Conservation (phyloP, 1,139 yeast species). For the Debaryomyces robertsiae region DNA sequence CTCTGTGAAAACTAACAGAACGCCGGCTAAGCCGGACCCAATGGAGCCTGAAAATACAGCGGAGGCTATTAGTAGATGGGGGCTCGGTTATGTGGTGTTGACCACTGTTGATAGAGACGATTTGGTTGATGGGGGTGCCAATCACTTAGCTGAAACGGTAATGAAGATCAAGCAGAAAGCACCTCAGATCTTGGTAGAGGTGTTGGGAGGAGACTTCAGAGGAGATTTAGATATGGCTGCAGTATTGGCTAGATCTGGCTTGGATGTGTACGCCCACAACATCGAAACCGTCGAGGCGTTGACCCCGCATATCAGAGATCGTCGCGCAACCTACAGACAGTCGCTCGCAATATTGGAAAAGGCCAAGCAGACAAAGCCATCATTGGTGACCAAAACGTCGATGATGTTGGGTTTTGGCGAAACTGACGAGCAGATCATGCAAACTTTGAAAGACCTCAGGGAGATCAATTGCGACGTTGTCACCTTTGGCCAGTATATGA, state of each 20-base stretch:
- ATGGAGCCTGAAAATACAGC: slow-evolving; percentile 98
- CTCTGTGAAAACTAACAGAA: slow-evolving; percentile 89
- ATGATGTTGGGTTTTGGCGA: slow-evolving; percentile 98
- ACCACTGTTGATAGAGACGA: slow-evolving; percentile 99
- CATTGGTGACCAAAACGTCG: slow-evolving; percentile 87
- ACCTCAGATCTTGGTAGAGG: slow-evolving; percentile 90
- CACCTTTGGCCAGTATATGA: slow-evolving; percentile 98
- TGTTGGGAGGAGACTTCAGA: slow-evolving; percentile 91
- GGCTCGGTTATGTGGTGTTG: slow-evolving; percentile 93
- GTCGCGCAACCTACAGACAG: slow-evolving; percentile 94
- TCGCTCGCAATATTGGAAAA: slow-evolving; percentile 73
- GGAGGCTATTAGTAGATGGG: slow-evolving; percentile 97
- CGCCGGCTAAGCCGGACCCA: slow-evolving; percentile 89
- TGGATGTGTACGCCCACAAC: slow-evolving; percentile 97
- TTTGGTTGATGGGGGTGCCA: slow-evolving; percentile 87
- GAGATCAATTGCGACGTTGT: slow-evolving; percentile 85
- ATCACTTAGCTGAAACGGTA: slow-evolving; percentile 89
- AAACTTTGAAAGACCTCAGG: slow-evolving; percentile 75
- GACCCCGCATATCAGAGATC: slow-evolving; percentile 94
- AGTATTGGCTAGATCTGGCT: slow-evolving; percentile 78
- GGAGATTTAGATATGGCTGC: slow-evolving; percentile 85
- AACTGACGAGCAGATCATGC: slow-evolving; percentile 82
- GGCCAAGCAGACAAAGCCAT: slow-evolving; percentile 78
- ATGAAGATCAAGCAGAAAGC: slow-evolving; percentile 81
- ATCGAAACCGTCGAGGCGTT: slow-evolving; percentile 94